Evolutionary conservation across 192 early-diverging fungal genomes (phyloP), one percentile per base, ranked within the genome.

Genomic region (Umbelopsis sp.): DNA sequence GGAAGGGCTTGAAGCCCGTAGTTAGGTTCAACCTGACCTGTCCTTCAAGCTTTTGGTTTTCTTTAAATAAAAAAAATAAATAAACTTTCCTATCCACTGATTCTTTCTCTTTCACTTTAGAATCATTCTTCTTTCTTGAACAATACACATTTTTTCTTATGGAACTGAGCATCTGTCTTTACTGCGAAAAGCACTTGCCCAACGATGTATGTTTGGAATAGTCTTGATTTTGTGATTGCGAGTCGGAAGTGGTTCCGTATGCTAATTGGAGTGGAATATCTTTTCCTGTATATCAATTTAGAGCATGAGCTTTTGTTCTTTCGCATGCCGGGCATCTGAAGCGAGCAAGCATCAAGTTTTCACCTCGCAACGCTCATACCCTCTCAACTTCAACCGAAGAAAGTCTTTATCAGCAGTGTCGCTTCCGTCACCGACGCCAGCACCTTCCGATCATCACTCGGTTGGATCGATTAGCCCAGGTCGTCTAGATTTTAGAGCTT

Each of bases 111-210:
- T 41, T 41, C 37, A 41, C 37, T 41, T 41, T 10, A 6, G 7
- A 18, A 25, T 61, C 25, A 12, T 61, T 10, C 18, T 30, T 58
- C 53, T 1, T 33, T 30, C 30, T 25, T 12, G n/a, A 23, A 2
- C 22, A 53, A n/a, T 35, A 13, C 18, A n/a, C 4, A 25, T 61
- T 41, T 41, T 41, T 41, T 41, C 10, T n/a, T 16, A 61, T 61
- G 55, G 55, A 61, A 61, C 55, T 61, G 30, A 61, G 55, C 55
- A 61, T 61, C 55, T 61, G 55, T 30, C 55, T 61, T n/a, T 61
- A 61, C 30, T 61, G 55, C 30, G 55, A 61, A 61, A 61, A 61
- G 33, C 55, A 10, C 8, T 35, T 61, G 30, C 30, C 55, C 55
- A 61, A 61, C 15, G 55, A 61, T 35, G 55, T 61, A 61, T 61